phyloP scores from a whole-genome alignment of 2,329 filamentous ascomycete species.

The Botrytis squamosa region DNA sequence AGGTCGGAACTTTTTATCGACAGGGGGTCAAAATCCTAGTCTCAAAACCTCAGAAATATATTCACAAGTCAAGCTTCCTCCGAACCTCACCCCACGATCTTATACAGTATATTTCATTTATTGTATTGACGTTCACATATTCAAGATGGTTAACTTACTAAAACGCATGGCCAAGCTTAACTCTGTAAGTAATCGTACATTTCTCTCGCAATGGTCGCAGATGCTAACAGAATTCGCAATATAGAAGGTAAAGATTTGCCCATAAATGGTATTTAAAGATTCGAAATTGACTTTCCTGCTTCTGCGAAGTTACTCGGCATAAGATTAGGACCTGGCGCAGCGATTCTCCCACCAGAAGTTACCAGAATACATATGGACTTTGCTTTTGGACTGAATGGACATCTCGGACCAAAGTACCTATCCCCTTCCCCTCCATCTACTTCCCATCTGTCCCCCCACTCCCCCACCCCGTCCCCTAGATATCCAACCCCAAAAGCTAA shows the following conservation, averaged over 20 bases:
- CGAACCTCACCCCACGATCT: conserved; percentile 17
- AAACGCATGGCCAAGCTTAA: conserved; percentile 74
- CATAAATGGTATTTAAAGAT: conserved; percentile 14
- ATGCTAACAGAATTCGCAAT: conserved; percentile 27
- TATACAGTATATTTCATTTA: background rate
- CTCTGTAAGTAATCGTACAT: conserved; percentile 54
- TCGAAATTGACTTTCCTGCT: conserved; percentile 28
- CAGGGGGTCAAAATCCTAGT: conserved; percentile 19
- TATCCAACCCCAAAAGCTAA: conserved; percentile 12
- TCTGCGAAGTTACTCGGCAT: conserved; percentile 65
- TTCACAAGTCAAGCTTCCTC: conserved; percentile 14
- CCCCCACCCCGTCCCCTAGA: conserved; percentile 24
- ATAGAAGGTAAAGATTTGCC: conserved; percentile 46
- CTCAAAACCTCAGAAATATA: conserved; percentile 22
- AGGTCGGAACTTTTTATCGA: conserved; percentile 17
- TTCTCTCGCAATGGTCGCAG: background rate
- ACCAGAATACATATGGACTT: conserved; percentile 75
- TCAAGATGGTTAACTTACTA: conserved; percentile 55
- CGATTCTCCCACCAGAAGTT: conserved; percentile 73
- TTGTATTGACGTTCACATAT: conserved; percentile 2
- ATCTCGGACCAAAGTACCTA: conserved; percentile 69
- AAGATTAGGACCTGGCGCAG: conserved; percentile 79
- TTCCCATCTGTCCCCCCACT: background rate
- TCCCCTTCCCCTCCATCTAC: conserved; percentile 27
- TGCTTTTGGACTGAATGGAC: conserved; percentile 60